These are phyloP conservation scores for Capsicum baccatum DNA, from an alignment of 257 asterid species.

Conservation along the genomic window DNA sequence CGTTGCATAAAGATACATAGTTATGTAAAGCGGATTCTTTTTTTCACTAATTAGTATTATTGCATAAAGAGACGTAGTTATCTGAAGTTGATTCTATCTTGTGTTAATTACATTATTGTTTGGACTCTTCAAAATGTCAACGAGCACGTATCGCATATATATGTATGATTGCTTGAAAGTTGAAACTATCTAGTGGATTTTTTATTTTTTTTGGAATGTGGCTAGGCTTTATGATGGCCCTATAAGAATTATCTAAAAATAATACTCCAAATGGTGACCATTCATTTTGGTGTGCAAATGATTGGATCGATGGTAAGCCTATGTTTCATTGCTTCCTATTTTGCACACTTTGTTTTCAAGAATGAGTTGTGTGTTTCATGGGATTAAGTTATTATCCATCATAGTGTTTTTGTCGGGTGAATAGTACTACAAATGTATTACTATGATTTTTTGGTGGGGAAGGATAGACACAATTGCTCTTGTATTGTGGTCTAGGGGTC, in stretches of 20 bases:
- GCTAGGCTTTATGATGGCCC: neutral
- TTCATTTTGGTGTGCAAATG: slow-evolving; percentile 31
- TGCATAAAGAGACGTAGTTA: too few relatives aligned
- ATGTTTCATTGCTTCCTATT: slow-evolving; percentile 20
- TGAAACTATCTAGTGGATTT: too few relatives aligned
- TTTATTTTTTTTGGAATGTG: neutral
- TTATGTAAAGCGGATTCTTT: too few relatives aligned
- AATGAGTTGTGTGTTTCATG: slow-evolving; percentile 10
- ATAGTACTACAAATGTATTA: neutral
- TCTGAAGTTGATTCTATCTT: too few relatives aligned
- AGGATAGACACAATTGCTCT: neutral
- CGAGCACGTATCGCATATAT: too few relatives aligned
- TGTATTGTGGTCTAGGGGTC: neutral
- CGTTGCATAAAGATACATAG: too few relatives aligned
- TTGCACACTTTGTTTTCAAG: slow-evolving; percentile 6
- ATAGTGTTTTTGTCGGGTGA: neutral
- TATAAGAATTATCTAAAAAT: neutral
- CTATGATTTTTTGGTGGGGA: neutral
- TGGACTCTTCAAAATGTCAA: too few relatives aligned
- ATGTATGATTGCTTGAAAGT: too few relatives aligned
- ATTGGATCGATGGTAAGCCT: slow-evolving; percentile 27
- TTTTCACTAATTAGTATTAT: too few relatives aligned
- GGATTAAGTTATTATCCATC: slow-evolving; percentile 23
- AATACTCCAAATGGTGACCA: neutral
- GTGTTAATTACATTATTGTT: too few relatives aligned